Conservation (phyloP, 306 rosid species). For the Herpetospermum pedunculosum region DNA sequence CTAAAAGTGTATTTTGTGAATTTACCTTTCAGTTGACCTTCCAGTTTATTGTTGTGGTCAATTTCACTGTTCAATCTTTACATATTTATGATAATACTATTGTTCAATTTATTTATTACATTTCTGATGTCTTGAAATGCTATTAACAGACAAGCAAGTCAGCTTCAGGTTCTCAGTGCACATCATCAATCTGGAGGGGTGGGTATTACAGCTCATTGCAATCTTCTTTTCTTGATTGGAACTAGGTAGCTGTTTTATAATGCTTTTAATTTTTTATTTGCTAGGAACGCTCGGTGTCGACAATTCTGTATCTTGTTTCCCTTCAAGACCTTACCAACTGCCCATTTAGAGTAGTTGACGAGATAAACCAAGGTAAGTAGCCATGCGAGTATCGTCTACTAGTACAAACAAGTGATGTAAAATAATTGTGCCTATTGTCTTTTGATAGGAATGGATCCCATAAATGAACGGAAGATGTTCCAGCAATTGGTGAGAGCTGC, state of each 20-base stretch:
- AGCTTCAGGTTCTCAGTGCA: constrained; percentile 77
- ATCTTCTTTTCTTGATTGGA: constrained; percentile 6
- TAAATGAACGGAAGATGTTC: constrained; percentile 96
- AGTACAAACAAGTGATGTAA: constrained; percentile 11
- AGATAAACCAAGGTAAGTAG: constrained; percentile 86
- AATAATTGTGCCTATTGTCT: constrained; percentile 2
- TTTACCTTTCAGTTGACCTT: neutral
- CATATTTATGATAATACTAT: neutral
- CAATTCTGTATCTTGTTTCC: constrained; percentile 92
- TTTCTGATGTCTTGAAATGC: constrained; percentile 10
- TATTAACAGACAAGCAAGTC: constrained; percentile 52
- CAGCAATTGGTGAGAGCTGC: constrained; percentile 97
- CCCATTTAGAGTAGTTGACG: constrained; percentile 97
- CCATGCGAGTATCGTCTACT: neutral
- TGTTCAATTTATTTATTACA: constrained; percentile 3
- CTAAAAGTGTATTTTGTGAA: neutral
- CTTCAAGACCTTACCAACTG: constrained; percentile 94
- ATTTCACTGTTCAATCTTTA: neutral
- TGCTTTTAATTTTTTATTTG: constrained; percentile 12
- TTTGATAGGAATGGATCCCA: constrained; percentile 87
- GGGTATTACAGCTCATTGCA: constrained; percentile 40
- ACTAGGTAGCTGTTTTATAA: neutral
- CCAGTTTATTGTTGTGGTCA: neutral
- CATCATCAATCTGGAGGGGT: constrained; percentile 99
- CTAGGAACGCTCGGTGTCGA: constrained; percentile 90